Conservation (phyloP, 1,139 yeast species). For the Ogataea hybrid region DNA sequence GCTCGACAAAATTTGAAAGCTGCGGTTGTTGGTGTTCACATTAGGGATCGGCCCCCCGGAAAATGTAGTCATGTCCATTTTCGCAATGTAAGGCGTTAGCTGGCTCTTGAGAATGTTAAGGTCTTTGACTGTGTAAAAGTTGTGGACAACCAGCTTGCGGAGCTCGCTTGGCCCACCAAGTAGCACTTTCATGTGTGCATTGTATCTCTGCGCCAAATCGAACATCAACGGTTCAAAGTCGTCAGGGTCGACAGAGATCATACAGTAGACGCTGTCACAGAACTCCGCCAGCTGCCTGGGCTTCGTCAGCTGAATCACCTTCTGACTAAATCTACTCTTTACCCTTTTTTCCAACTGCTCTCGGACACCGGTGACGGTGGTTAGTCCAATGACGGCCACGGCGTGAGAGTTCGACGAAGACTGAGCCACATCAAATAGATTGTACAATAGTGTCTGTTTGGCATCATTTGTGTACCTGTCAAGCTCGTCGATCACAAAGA, state of each 20-base stretch:
- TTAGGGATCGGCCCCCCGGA: conserved; percentile 17
- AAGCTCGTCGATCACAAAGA: conserved; percentile 82
- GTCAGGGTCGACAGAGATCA: conserved; percentile 15
- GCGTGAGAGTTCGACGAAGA: conserved; percentile 56
- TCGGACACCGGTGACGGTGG: conserved; percentile 70
- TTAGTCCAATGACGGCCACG: conserved; percentile 77
- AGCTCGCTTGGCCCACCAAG: conserved; percentile 32
- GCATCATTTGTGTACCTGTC: conserved; percentile 71
- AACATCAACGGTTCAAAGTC: conserved; percentile 19
- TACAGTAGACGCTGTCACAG: conserved; percentile 28
- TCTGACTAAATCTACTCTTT: conserved; percentile 82
- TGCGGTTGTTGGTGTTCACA: conserved; percentile 14
- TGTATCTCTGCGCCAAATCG: conserved; percentile 47
- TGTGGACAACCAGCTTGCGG: conserved; percentile 39
- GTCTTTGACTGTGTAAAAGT: conserved; percentile 61
- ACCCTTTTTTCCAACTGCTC: conserved; percentile 91
- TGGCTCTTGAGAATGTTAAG: conserved; percentile 52
- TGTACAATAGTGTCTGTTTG: conserved; percentile 82
- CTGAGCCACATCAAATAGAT: conserved; percentile 81
- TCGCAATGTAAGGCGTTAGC: conserved; percentile 41
- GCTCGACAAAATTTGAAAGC: conserved; percentile 35
- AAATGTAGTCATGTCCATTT: conserved; percentile 25
- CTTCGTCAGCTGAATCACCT: conserved; percentile 61
- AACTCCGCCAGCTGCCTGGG: conserved; percentile 46
- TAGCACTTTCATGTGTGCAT: conserved; percentile 39